Percentiles rank a stretch among this genome's conserved stretches.
These are phyloP conservation scores for Zasmidium cellare DNA, from an alignment of 2,329 filamentous ascomycete species.

Conservation along the genomic window DNA sequence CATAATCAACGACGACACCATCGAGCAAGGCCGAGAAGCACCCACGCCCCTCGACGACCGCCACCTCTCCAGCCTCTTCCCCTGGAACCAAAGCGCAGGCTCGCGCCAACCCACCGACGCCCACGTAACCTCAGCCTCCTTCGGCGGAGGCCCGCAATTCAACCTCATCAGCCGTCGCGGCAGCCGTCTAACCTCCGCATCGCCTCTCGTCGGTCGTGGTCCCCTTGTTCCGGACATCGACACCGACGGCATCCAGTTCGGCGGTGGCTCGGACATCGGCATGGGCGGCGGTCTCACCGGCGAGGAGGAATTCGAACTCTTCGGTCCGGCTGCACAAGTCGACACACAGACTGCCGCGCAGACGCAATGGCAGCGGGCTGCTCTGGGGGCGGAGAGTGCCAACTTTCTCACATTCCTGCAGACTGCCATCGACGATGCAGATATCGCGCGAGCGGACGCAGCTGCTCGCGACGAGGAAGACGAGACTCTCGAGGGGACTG, in stretches of 20 bases:
- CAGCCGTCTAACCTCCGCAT: constrained; percentile 59
- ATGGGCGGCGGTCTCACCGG: constrained; percentile 22
- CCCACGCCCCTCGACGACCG: constrained; percentile 64
- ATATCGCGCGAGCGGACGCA: constrained; percentile 24
- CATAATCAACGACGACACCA: constrained; percentile 39
- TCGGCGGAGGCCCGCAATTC: constrained; percentile 25
- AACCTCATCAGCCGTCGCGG: constrained; percentile 43
- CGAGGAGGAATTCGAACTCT: constrained; percentile 47
- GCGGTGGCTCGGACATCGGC: constrained; percentile 11
- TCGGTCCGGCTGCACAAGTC: constrained; percentile 45
- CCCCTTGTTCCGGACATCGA: constrained; percentile 1
- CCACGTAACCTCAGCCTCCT: constrained; percentile 30
- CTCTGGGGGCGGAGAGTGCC: constrained; percentile 58
- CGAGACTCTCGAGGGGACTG: constrained; percentile 33
- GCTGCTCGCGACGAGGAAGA: constrained; percentile 33
- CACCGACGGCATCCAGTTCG: constrained; percentile 17
- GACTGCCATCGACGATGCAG: constrained; percentile 42
- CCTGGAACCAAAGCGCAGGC: constrained; percentile 59
- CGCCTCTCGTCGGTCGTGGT: constrained; percentile 59
- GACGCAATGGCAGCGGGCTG: constrained; percentile 52
- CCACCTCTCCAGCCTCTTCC: constrained; percentile 61
- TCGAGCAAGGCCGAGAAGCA: constrained; percentile 72
- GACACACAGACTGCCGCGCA: constrained; percentile 51
- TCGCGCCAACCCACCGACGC: constrained; percentile 43
- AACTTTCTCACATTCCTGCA: constrained; percentile 65